phyloP scores from a whole-genome alignment of 352 stramenopile species.

The Phytophthora citrophthora region DNA sequence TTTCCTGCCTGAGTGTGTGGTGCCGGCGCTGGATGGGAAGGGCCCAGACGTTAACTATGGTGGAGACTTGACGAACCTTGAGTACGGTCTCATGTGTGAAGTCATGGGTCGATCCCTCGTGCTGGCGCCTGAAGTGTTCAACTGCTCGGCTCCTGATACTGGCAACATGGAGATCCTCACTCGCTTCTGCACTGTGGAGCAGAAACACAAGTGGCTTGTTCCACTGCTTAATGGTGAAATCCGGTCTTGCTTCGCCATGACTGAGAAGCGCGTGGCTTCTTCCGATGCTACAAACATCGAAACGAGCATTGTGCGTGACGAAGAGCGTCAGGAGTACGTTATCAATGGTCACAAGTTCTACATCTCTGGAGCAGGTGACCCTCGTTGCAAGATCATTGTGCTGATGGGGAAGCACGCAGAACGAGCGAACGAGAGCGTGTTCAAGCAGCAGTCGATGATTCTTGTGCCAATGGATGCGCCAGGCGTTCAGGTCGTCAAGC shows the following conservation, averaged over 20 bases:
- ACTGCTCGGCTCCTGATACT: conserved; percentile 97
- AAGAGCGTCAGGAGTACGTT: conserved; percentile 85
- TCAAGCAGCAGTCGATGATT: conserved; percentile 90
- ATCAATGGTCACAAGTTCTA: conserved; percentile 97
- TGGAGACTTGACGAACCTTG: conserved; percentile 82
- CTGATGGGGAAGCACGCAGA: conserved; percentile 78
- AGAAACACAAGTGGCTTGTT: conserved; percentile 94
- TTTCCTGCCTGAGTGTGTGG: conserved; percentile 85
- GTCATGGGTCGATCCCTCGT: conserved; percentile 93
- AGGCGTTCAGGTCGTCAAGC: conserved; percentile 91
- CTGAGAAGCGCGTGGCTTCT: conserved; percentile 94
- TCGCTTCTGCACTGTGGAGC: conserved; percentile 90
- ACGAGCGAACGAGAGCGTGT: conserved; percentile 40
- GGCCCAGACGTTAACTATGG: conserved; percentile 64
- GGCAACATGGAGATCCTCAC: conserved; percentile 99
- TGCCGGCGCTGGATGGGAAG: conserved; percentile 53
- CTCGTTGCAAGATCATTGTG: conserved; percentile 93
- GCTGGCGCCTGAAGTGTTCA: conserved; percentile 95
- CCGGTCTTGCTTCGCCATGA: conserved; percentile 97
- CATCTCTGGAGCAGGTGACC: conserved; percentile 95
- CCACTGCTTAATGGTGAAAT: conserved; percentile 94
- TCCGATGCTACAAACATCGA: conserved; percentile 97
- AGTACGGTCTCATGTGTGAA: conserved; percentile 97
- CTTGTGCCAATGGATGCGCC: conserved; percentile 92
- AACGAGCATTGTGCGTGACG: conserved; percentile 76